These are phyloP conservation scores for Cyberlindnera suaveolens DNA, from an alignment of 805 yeast species.

Conservation along the genomic window DNA sequence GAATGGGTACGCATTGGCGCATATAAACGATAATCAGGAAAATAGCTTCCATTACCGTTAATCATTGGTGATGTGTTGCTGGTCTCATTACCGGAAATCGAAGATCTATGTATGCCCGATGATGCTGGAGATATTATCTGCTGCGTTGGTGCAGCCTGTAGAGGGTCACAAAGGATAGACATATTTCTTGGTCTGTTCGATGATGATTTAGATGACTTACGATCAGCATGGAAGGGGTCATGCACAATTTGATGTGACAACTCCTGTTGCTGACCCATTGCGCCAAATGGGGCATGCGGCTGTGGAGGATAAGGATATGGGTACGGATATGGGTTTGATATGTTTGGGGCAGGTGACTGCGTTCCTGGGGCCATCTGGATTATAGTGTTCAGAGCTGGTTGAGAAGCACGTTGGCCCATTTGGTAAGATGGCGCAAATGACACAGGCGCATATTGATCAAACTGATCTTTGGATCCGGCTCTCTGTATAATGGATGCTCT, in stretches of 20 bases:
- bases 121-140: constrained; percentile 12
- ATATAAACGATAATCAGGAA: constrained; percentile 15
- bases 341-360: constrained; percentile 10
- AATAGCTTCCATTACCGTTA: constrained; percentile 5
- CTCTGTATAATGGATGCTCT: constrained; percentile 23
- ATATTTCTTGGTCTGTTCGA: constrained; percentile 20
- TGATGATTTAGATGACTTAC: constrained; percentile 17
- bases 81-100: constrained; percentile 12
- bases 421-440: constrained; percentile 23
- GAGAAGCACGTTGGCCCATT: constrained; percentile 3
- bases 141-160: constrained; percentile 15
- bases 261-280: constrained; percentile 8
- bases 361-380: constrained; percentile 4
- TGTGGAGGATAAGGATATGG: constrained; percentile 22
- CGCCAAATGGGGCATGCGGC: constrained; percentile 3
- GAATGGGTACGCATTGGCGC: constrained; percentile 8
- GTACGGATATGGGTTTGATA: constrained; percentile 14
- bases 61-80: background rate
- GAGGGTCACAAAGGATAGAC: constrained; percentile 24
- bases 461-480: constrained; percentile 19
- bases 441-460: constrained; percentile 16
- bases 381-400: too few species aligned
- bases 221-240: constrained; percentile 20
- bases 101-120: constrained; percentile 9
- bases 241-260: constrained; percentile 11